phyloP scores from a whole-genome alignment of 1,284 basidiomycete genomes.

The Ceratorhiza oryzae-sativae region DNA sequence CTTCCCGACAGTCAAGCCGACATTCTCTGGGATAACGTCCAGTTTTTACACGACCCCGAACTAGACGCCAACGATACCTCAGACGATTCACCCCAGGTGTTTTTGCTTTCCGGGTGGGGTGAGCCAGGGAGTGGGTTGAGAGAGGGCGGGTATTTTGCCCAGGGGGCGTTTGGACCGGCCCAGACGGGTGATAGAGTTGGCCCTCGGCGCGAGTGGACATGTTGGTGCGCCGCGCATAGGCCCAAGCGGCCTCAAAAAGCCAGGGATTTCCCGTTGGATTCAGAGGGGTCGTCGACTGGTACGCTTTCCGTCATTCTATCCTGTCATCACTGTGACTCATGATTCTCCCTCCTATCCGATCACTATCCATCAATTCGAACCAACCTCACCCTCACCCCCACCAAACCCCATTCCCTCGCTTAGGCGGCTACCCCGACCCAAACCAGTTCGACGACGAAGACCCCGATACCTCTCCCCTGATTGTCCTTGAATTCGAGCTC shows the following conservation, averaged over 20 bases:
- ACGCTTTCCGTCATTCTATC: background rate
- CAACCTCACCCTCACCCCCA: background rate
- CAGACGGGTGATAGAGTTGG: conserved; percentile 28
- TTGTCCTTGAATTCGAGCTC: conserved; percentile 86
- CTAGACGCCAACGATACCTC: conserved; percentile 52
- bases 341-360: no score
- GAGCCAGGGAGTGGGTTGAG: conserved; percentile 62
- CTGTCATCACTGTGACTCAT: no score
- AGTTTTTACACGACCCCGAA: conserved; percentile 66
- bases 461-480: conserved; percentile 47
- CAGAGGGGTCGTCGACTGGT: conserved; percentile 8
- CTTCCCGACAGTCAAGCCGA: conserved; percentile 75
- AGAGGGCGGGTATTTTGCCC: conserved; percentile 44
- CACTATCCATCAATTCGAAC: background rate
- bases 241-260: conserved; percentile 50
- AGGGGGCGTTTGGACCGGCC: conserved; percentile 14
- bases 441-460: conserved; percentile 16
- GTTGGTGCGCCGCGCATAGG: conserved; percentile 84
- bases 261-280: background rate
- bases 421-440: conserved; percentile 12
- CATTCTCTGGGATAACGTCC: conserved; percentile 78
- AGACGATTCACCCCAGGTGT: conserved; percentile 64
- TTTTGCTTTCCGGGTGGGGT: conserved; percentile 74
- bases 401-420: background rate
- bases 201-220: conserved; percentile 67